Evolutionary conservation across 305 asterid genomes (phyloP).

Genomic region (Ajuga reptans): DNA sequence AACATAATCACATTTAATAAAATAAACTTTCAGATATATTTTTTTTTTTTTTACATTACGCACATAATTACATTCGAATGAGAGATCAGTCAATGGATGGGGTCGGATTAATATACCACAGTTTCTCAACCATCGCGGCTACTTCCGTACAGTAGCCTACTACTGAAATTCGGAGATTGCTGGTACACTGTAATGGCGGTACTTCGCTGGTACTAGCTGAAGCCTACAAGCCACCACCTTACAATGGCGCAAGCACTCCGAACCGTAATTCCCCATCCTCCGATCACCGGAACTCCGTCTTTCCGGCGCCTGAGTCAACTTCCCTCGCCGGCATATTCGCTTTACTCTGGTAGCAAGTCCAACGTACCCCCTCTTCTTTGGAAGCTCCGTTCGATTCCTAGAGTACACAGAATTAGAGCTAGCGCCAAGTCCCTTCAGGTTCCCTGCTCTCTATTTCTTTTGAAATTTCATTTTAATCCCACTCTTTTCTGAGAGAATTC

Average conservation of each 20-base stretch:
- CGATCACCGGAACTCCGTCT: slow-evolving; percentile 24
- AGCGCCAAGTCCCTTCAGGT: slow-evolving; percentile 42
- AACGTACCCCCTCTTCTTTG: slow-evolving; percentile 13
- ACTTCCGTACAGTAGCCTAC: neutral
- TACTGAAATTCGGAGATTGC: neutral
- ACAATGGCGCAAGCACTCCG: slow-evolving; percentile 48
- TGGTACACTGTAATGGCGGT: neutral
- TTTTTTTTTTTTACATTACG: too few species aligned
- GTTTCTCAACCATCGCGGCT: too few species aligned
- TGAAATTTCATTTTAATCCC: neutral
- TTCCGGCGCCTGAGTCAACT: slow-evolving; percentile 17
- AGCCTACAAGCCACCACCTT: neutral
- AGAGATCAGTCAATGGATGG: too few species aligned
- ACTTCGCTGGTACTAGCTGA: neutral
- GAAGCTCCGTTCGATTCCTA: slow-evolving; percentile 30
- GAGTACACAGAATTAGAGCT: slow-evolving; percentile 34
- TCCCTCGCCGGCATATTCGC: neutral
- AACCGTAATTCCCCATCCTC: slow-evolving; percentile 23
- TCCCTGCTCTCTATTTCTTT: neutral
- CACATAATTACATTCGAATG: too few species aligned
- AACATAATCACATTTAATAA: too few species aligned
- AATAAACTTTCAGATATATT: too few species aligned
- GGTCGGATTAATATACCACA: too few species aligned
- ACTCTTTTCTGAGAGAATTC: neutral
- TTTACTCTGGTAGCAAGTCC: slow-evolving; percentile 11